These are phyloP conservation scores for Scedosporium dehoogii DNA, from an alignment of 2,329 filamentous ascomycete genomes.

Conservation along the genomic window DNA sequence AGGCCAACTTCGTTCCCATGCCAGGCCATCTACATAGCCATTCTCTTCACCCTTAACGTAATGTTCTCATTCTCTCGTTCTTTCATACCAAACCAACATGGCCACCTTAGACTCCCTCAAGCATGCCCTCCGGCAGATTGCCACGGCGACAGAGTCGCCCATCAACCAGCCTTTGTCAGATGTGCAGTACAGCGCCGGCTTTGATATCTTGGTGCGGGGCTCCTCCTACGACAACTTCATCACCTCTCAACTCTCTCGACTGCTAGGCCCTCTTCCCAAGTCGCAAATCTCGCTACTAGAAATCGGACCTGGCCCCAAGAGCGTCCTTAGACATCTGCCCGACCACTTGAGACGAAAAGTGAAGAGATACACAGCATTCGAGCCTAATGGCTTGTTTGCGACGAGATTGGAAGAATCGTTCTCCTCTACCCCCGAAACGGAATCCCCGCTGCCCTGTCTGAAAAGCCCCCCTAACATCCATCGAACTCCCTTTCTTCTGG, in stretches of 20 bases:
- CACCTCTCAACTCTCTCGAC: slow-evolving; percentile 33
- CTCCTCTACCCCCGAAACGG: slow-evolving; percentile 14
- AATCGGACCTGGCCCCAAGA: slow-evolving; percentile 48
- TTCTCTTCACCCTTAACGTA: no score
- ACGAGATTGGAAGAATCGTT: slow-evolving; percentile 32
- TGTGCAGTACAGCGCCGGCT: slow-evolving; percentile 37
- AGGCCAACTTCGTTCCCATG: no score
- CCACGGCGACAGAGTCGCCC: slow-evolving; percentile 12
- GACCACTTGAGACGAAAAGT: slow-evolving; percentile 28
- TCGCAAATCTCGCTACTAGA: slow-evolving; percentile 42
- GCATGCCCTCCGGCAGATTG: slow-evolving; percentile 23
- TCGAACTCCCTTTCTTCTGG: slow-evolving; percentile 26
- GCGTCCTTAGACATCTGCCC: slow-evolving; percentile 40
- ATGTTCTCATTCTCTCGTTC: no score
- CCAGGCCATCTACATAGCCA: no score
- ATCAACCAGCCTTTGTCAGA: slow-evolving; percentile 29
- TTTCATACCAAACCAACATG: slow-evolving; percentile 19
- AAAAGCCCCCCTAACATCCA: slow-evolving; percentile 26
- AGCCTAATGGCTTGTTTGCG: slow-evolving; percentile 39
- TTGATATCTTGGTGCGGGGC: slow-evolving; percentile 28
- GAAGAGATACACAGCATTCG: slow-evolving; percentile 41
- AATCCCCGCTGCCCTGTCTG: slow-evolving; percentile 30
- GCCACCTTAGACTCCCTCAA: slow-evolving; percentile 34
- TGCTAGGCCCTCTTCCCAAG: slow-evolving; percentile 30
- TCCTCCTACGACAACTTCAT: slow-evolving; percentile 40